Evolutionary conservation across 805 yeast species (phyloP).

Genomic region (Wickerhamiella vanderwaltii): DNA sequence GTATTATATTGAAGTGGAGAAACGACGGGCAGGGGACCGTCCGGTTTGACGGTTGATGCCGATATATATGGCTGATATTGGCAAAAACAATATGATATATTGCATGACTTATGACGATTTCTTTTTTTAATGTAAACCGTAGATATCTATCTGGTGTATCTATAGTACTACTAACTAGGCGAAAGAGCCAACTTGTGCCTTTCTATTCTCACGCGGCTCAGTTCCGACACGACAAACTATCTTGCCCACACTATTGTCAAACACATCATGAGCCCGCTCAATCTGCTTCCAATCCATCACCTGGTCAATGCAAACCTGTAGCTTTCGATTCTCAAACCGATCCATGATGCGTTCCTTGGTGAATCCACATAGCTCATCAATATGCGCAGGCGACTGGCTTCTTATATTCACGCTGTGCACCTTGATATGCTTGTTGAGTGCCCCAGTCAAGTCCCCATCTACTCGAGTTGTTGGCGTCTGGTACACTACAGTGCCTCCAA

Average conservation of each 20-base stretch:
- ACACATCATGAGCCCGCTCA: conserved; percentile 19
- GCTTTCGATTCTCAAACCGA: conserved; percentile 19
- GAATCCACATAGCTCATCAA: conserved; percentile 19
- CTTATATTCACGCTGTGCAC: conserved; percentile 27
- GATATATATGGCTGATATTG: too few species aligned
- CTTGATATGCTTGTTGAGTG: conserved; percentile 23
- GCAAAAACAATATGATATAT: too few species aligned
- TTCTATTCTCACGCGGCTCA: too few species aligned
- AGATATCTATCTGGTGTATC: too few species aligned
- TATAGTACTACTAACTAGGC: too few species aligned
- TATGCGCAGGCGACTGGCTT: conserved; percentile 21
- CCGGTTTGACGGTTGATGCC: too few species aligned
- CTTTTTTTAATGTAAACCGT: too few species aligned
- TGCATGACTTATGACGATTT: too few species aligned
- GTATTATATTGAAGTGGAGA: conserved; percentile 23
- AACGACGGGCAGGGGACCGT: too few species aligned
- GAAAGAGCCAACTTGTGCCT: too few species aligned
- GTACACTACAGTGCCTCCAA: background rate
- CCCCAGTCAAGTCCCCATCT: conserved; percentile 17
- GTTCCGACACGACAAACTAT: background rate
- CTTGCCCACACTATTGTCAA: background rate
- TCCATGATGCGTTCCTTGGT: conserved; percentile 23
- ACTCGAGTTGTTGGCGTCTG: conserved; percentile 4
- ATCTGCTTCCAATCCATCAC: conserved; percentile 20
- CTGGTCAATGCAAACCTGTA: conserved; percentile 21